A percentile compares a stretch with the other conserved stretches of the same genome.
These are phyloP conservation scores for Debaryomyces singareniensis DNA, from an alignment of 1,139 yeast genomes.

Conservation along the genomic window DNA sequence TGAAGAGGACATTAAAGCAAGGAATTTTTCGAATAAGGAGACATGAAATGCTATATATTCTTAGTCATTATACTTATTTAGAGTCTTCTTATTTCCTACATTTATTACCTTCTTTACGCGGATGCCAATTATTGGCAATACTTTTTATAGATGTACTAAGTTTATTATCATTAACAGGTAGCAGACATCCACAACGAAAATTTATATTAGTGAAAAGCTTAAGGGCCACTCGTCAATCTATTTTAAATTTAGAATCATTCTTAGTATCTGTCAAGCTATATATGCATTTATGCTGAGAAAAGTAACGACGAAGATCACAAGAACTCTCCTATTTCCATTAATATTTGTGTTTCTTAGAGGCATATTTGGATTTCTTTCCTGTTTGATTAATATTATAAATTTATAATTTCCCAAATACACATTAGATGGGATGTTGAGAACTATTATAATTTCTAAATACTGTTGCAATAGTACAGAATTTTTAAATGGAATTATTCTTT, in stretches of 20 bases:
- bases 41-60: background rate
- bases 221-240: constrained; percentile 27
- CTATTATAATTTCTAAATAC: constrained; percentile 26
- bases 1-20: background rate
- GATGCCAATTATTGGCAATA: constrained; percentile 30
- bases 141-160: constrained; percentile 29
- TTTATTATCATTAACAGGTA: constrained; percentile 18
- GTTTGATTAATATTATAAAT: constrained; percentile 23
- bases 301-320: constrained; percentile 16
- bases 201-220: constrained; percentile 19
- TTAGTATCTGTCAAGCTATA: constrained; percentile 12
- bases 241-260: constrained; percentile 21
- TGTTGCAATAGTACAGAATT: constrained; percentile 33
- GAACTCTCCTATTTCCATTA: constrained; percentile 15
- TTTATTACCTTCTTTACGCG: background rate
- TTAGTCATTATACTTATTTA: background rate
- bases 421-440: constrained; percentile 11
- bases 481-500: constrained; percentile 17
- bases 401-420: constrained; percentile 22
- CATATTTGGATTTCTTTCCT: constrained; percentile 26
- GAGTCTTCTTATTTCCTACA: constrained; percentile 7
- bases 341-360: constrained; percentile 26
- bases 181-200: constrained; percentile 9
- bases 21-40: background rate
- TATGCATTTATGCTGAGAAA: constrained; percentile 10